Evolutionary conservation across 2,329 filamentous ascomycete species (phyloP).

Genomic region (Colletotrichum coccodes): DNA sequence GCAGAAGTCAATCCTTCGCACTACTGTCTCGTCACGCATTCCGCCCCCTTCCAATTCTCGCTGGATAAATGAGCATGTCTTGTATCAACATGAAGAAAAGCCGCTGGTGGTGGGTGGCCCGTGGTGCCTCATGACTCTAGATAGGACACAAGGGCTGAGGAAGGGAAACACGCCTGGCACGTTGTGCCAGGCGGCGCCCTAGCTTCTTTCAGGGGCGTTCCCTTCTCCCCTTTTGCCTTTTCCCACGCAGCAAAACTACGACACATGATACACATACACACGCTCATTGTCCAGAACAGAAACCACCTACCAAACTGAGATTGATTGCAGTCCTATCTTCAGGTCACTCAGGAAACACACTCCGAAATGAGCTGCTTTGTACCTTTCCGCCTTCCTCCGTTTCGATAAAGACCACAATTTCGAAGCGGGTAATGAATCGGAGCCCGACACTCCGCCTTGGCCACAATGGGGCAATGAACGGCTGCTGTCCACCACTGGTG

Average conservation of each 20-base stretch:
- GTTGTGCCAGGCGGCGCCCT: neutral
- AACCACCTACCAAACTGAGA: neutral
- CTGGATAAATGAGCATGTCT: neutral
- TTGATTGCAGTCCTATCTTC: neutral
- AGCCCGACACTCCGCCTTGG: neutral
- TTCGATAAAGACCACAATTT: neutral
- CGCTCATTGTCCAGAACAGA: neutral
- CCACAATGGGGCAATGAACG: neutral
- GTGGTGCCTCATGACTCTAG: neutral
- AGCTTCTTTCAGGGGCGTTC: neutral
- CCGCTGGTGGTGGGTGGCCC: neutral
- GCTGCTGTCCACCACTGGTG: neutral
- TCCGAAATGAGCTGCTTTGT: neutral
- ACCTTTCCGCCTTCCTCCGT: neutral
- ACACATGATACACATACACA: neutral
- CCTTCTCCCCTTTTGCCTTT: neutral
- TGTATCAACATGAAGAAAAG: neutral
- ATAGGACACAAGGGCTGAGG: conserved; percentile 18
- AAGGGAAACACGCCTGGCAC: conserved; percentile 8
- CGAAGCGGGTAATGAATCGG: neutral
- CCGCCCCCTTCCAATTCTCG: neutral
- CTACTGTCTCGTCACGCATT: neutral
- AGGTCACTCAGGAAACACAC: neutral
- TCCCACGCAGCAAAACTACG: neutral
- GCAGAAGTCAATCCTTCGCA: neutral